phyloP scores from a whole-genome alignment of 2,329 filamentous ascomycete species.

The Fusarium pininemorale region DNA sequence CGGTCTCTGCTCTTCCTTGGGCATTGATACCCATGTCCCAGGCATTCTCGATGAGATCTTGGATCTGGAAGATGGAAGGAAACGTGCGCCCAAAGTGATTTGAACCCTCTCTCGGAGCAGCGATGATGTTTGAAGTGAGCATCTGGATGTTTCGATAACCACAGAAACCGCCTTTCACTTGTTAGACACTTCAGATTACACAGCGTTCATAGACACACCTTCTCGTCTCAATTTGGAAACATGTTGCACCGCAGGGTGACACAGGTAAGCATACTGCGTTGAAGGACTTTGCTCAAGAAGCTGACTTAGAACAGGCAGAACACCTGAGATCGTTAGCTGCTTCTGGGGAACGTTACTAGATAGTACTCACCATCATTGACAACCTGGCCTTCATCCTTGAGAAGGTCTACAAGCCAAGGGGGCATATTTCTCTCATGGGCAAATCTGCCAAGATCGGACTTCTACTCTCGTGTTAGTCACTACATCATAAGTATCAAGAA shows the following conservation, averaged over 20 bases:
- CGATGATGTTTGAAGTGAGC: conserved; percentile 81
- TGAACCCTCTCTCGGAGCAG: conserved; percentile 63
- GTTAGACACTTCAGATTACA: not conserved
- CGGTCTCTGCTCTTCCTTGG: conserved; percentile 80
- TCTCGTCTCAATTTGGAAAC: conserved; percentile 84
- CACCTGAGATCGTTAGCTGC: conserved; percentile 47
- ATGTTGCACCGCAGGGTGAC: conserved; percentile 78
- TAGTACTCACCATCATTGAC: conserved; percentile 58
- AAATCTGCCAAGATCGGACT: conserved; percentile 75
- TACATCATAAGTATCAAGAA: not conserved
- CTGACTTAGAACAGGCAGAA: conserved; percentile 70
- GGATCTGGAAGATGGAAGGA: conserved; percentile 82
- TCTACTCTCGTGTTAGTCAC: conserved; percentile 44
- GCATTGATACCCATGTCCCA: conserved; percentile 88
- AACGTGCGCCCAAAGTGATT: conserved; percentile 68
- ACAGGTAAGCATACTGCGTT: conserved; percentile 80
- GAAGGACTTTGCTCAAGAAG: conserved; percentile 69
- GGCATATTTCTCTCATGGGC: conserved; percentile 81
- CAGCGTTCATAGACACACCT: conserved; percentile 52
- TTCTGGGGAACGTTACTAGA: not conserved
- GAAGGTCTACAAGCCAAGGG: conserved; percentile 68
- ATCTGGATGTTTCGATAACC: conserved; percentile 97
- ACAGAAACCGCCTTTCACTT: conserved; percentile 78
- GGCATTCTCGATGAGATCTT: conserved; percentile 85
- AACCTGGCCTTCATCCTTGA: conserved; percentile 67